A percentile compares a stretch with the other conserved stretches of the same genome.
Evolutionary conservation across 495 filamentous ascomycete species (phyloP).

Genomic region (Penicillium herquei): DNA sequence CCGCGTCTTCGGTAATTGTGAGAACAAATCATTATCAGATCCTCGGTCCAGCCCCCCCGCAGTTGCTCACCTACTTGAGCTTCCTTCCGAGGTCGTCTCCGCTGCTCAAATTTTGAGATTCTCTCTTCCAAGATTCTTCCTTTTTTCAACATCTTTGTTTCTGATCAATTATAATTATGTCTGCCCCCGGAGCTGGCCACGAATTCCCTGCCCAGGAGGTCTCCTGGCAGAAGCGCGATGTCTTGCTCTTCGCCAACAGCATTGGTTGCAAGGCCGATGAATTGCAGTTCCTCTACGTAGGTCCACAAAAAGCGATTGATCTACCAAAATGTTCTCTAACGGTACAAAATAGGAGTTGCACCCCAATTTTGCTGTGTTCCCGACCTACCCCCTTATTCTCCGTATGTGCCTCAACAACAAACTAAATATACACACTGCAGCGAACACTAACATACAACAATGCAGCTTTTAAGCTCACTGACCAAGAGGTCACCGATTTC

Average conservation of each 20-base stretch:
- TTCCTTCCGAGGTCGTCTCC: slow-evolving; percentile 5
- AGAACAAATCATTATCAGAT: slow-evolving; percentile 30
- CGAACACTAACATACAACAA: slow-evolving; percentile 1
- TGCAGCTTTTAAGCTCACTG: slow-evolving; percentile 74
- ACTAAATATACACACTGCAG: too few relatives aligned
- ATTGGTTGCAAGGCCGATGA: slow-evolving; percentile 83
- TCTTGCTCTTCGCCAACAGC: slow-evolving; percentile 81
- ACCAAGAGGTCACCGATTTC: slow-evolving; percentile 82
- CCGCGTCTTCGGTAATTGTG: slow-evolving; percentile 17
- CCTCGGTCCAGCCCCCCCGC: slow-evolving; percentile 28
- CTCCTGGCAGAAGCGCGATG: slow-evolving; percentile 82
- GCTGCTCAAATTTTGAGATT: neutral
- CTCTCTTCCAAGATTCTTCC: neutral
- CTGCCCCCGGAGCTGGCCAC: slow-evolving; percentile 70
- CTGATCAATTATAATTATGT: slow-evolving; percentile 28
- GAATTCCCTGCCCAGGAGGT: slow-evolving; percentile 72
- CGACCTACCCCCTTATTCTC: slow-evolving; percentile 81
- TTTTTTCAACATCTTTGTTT: neutral
- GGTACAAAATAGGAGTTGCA: slow-evolving; percentile 65
- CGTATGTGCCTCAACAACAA: slow-evolving; percentile 45
- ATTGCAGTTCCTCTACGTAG: slow-evolving; percentile 88
- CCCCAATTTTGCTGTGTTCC: slow-evolving; percentile 79
- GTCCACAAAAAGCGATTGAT: neutral
- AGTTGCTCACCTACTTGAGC: slow-evolving; percentile 24
- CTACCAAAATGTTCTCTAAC: slow-evolving; percentile 14